Conservation (phyloP, 306 rosid genomes). For the Begonia fuchsioides region DNA sequence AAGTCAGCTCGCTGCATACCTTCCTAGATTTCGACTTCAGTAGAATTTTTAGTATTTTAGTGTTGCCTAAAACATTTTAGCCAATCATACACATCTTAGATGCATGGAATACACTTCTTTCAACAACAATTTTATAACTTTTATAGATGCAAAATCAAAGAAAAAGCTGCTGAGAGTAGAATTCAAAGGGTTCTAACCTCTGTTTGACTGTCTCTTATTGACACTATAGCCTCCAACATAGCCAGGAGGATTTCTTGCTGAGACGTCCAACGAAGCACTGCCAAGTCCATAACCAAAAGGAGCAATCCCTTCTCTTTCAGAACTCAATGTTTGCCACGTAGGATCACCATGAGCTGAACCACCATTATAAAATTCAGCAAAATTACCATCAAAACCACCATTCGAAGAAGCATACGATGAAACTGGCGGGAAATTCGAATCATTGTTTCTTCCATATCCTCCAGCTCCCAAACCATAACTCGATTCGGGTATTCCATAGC, state of each 20-base stretch:
- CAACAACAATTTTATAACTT: not conserved
- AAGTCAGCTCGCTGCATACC: too few relatives aligned
- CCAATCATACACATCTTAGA: too few relatives aligned
- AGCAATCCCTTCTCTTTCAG: constrained; percentile 68
- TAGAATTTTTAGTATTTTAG: too few relatives aligned
- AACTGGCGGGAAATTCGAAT: constrained; percentile 26
- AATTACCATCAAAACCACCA: constrained; percentile 69
- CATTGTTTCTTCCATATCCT: constrained; percentile 72
- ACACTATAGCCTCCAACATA: constrained; percentile 89
- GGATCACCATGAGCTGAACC: constrained; percentile 66
- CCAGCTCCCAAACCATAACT: constrained; percentile 58
- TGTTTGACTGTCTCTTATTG: constrained; percentile 87
- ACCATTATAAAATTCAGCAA: constrained; percentile 47
- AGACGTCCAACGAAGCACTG: constrained; percentile 56
- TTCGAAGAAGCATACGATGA: constrained; percentile 65
- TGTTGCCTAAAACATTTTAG: too few relatives aligned
- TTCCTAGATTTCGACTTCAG: too few relatives aligned
- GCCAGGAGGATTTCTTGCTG: constrained; percentile 73
- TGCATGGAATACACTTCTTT: too few relatives aligned
- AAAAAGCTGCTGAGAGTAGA: constrained; percentile 9
- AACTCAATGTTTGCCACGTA: constrained; percentile 78
- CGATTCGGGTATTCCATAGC: constrained; percentile 56
- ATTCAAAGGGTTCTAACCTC: constrained; percentile 53
- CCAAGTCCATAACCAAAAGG: constrained; percentile 84
- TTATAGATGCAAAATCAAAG: constrained; percentile 5